Evolutionary conservation across 208 protist genomes (phyloP).

Genomic region (Crithidia bombi): DNA sequence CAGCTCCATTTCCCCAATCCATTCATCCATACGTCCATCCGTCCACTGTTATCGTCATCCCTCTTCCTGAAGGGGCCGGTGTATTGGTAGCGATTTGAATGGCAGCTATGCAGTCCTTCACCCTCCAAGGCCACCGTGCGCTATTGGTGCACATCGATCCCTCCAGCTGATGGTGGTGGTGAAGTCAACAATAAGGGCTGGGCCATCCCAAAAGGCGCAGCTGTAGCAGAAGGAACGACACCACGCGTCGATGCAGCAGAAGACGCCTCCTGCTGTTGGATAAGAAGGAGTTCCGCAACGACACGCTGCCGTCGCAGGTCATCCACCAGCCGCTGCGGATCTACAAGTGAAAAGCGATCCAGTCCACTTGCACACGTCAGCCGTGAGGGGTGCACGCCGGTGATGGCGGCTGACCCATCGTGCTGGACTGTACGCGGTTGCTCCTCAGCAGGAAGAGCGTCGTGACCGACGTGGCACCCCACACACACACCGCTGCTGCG

Average conservation of each 20-base stretch:
- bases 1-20: too few relatives aligned
- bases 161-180: slow-evolving; percentile 2
- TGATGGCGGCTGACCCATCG: too few relatives aligned
- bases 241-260: background rate
- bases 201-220: too few relatives aligned
- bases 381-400: background rate
- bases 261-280: background rate
- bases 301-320: slow-evolving; percentile 20
- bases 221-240: background rate
- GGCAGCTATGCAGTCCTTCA: too few relatives aligned
- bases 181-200: background rate
- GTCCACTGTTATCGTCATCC: too few relatives aligned
- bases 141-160: background rate
- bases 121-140: background rate
- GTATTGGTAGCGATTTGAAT: too few relatives aligned
- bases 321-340: slow-evolving; percentile 3
- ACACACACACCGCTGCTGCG: slow-evolving; percentile 8
- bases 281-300: slow-evolving; percentile 12
- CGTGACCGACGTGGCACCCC: background rate
- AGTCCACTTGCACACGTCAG: background rate
- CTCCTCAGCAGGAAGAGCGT: background rate
- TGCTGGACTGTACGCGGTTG: background rate
- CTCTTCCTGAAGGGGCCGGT: too few relatives aligned
- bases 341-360: background rate
- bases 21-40: too few relatives aligned